Evolutionary conservation across 352 stramenopile genomes (phyloP), one percentile per base, ranked within the genome.

Genomic region (Globisporangium acanthophoron): DNA sequence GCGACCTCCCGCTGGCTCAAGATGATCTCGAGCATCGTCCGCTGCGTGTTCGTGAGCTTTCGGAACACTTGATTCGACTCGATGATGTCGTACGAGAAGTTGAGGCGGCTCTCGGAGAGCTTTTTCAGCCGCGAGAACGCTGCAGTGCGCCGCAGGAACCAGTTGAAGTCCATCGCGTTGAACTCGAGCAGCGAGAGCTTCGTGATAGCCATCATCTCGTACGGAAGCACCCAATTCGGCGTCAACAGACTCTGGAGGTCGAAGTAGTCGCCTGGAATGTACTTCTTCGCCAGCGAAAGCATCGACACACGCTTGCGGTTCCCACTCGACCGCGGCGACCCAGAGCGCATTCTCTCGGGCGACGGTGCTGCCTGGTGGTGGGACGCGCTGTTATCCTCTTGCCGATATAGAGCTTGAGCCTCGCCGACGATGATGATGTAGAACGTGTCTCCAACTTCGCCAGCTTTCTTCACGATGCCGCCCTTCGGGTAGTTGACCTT

Each of bases 251-350:
- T 88, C 52, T 90, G 81, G 8, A 94, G 69, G 45, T 94, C 84
- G 59, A 96, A 96, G 69, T 95, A 97, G 61, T 97, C 88, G 8
- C 88, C 88, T 8, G 85, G 78, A 18, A 86, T 83, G 65, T 90
- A 95, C 40, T 85, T 88, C 52, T 88, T 90, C 18, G 73, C 71
- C 16, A 81, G 53, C 33, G 81, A 80, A 29, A 93, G 58, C 54
- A 83, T 81, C 31, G 77, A 88, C 35, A 82, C 59, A 21, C 78
- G 73, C 56, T 80, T 88, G 5, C 65, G 71, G 15, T 59, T 78
- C 16, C 37, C 59, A 13, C 24, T 52, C 62, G 70, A 13, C 52
- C 64, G 33, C 63, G 70, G 5, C 53, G 67, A 65, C 9, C 27
- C 51, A 8, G 58, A 21, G 1, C 31, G 53, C 13, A 39, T 29